Base-by-base conservation (phyloP, 1,139 yeast species). In the Blastobotrys arbuscula region DNA sequence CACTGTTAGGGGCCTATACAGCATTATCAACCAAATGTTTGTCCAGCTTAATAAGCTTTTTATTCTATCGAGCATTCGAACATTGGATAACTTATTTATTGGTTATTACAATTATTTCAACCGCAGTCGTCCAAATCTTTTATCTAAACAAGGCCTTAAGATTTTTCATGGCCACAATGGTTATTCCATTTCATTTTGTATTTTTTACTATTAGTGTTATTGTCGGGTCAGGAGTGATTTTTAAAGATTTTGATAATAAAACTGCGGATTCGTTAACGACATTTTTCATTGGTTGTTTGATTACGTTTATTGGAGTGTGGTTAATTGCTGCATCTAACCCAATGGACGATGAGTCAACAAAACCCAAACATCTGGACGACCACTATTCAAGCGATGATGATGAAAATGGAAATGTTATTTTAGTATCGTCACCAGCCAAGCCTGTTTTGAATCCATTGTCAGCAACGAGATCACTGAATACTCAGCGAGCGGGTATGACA, bases 121-220 rank as follows among this genome's bases (percentile, higher is more conserved):
- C 74, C 2, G 74, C 75, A 0, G 59, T 67, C 0, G 53, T 70
- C 20, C 76, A 74, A 45, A 64, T 73, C 18, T 56, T 64, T 19
- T 64, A 66, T 39, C 59, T 74, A 13, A 68, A 68, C 51, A 59
- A 65, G 15, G 70, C 74, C 2, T 59, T 74, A 39, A 63, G 64
- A 35, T 55, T 59, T 15, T 72, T 70, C 49, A 69, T 69, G 16
- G 69, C 75, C 3, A 71, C 75, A 23, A 62, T 67, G 9, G 77
- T 74, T 3, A 70, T 74, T 6, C 78, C 78, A 0, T 67, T 72
- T 34, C 76, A 73, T 55, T 74, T 73, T 59, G 73, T 68, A 9
- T 64, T 72, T 21, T 74, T 74, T 60, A 72, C 76, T 0, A 52
- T 69, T 8, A 65, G 73, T 1, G 74, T 72, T 5, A 64, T 70